Conservation (phyloP, 139 green algal genomes). For the Micromonas commoda region DNA sequence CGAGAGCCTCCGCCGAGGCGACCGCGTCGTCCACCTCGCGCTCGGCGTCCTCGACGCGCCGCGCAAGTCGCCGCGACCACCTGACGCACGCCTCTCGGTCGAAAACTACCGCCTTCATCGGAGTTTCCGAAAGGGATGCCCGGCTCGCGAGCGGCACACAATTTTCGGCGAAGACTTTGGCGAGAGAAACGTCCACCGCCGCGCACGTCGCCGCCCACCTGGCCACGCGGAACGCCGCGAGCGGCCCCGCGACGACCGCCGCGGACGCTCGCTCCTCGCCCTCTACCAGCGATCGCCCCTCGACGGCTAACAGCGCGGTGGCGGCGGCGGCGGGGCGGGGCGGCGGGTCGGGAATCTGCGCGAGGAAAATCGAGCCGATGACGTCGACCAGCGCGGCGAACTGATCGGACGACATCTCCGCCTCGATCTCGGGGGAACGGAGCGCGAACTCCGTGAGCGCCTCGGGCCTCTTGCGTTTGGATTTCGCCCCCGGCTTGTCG, state of each 20-base stretch:
- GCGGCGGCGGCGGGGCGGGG: neutral
- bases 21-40: neutral
- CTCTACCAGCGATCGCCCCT: neutral
- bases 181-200: neutral
- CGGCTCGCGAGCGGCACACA: too few relatives aligned
- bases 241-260: neutral
- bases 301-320: neutral
- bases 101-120: neutral
- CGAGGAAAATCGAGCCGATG: constrained; percentile 38
- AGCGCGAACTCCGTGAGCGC: constrained; percentile 34
- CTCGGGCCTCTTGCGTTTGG: constrained; percentile 21
- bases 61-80: neutral
- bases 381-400: constrained; percentile 39
- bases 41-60: neutral
- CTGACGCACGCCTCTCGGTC: neutral
- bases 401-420: constrained; percentile 35
- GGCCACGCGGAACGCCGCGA: neutral
- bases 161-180: neutral
- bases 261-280: neutral
- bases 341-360: neutral
- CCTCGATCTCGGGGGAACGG: constrained; percentile 34
- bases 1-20: neutral
- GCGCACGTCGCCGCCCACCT: neutral
- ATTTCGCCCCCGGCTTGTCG: too few relatives aligned
- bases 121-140: too few relatives aligned